A percentile compares a stretch with the other conserved stretches of the same genome.
Conservation (phyloP, 2,329 filamentous ascomycete species). For the Rugonectria rugulosa region DNA sequence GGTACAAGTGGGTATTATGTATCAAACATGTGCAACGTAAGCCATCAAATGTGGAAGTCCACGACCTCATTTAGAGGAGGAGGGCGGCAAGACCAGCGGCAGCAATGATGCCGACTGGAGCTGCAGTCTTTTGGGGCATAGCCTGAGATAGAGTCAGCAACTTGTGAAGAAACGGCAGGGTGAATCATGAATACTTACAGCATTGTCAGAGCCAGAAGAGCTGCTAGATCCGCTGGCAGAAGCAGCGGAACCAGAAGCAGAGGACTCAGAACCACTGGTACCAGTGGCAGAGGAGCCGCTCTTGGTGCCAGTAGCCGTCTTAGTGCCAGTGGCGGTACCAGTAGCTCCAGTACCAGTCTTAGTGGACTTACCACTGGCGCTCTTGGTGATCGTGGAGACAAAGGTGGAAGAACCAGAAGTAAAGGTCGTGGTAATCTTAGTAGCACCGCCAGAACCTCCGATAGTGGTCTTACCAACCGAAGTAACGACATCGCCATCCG, state of each 20-base stretch:
- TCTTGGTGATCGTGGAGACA: constrained; percentile 28
- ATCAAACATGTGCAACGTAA: constrained; percentile 50
- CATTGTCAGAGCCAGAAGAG: constrained; percentile 34
- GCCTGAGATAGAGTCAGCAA: constrained; percentile 33
- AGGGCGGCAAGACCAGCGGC: constrained; percentile 58
- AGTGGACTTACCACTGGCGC: constrained; percentile 17
- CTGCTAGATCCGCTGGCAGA: constrained; percentile 24
- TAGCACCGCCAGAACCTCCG: constrained; percentile 27
- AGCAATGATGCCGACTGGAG: constrained; percentile 55
- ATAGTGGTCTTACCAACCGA: constrained; percentile 26
- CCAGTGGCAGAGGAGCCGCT: constrained; percentile 20
- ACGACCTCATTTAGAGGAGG: constrained; percentile 51
- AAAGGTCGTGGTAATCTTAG: constrained; percentile 30
- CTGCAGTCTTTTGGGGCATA: constrained; percentile 52
- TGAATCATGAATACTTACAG: constrained; percentile 39
- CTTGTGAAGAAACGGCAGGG: neutral
- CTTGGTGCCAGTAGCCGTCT: constrained; percentile 31
- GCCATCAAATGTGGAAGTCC: constrained; percentile 33
- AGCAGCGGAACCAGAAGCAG: constrained; percentile 13
- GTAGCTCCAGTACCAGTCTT: constrained; percentile 19
- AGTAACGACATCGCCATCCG: constrained; percentile 28
- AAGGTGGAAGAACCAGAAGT: constrained; percentile 30
- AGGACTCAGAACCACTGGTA: constrained; percentile 8
- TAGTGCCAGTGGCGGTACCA: constrained; percentile 24
- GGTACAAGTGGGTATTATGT: constrained; percentile 51